phyloP scores from a whole-genome alignment of 768 basidiomycete species.

The Boletus patriciae region DNA sequence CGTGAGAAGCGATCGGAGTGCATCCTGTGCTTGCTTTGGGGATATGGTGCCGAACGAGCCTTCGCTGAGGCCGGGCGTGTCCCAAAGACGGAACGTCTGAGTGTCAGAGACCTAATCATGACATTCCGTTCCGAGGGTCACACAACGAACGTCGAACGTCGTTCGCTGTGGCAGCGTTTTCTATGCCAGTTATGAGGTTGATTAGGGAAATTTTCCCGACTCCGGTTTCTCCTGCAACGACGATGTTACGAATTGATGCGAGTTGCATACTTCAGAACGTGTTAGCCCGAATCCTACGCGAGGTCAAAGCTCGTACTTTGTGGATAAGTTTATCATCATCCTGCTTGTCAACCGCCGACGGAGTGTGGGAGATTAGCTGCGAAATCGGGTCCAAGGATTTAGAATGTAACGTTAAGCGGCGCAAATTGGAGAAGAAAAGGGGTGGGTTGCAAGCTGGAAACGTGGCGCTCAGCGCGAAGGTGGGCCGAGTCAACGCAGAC shows the following conservation, averaged over 20 bases:
- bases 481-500: too few relatives aligned
- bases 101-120: conserved; percentile 15
- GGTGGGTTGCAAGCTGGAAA: too few relatives aligned
- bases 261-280: conserved; percentile 4
- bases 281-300: conserved; percentile 6
- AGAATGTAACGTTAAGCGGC: too few relatives aligned
- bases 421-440: too few relatives aligned
- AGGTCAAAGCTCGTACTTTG: conserved; percentile 3
- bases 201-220: conserved; percentile 34
- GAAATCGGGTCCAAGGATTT: too few relatives aligned
- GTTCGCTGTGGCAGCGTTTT: conserved; percentile 22
- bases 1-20: conserved; percentile 27
- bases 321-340: conserved; percentile 6
- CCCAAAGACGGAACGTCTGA: conserved; percentile 30
- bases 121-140: conserved; percentile 21
- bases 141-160: conserved; percentile 23
- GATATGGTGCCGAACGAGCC: conserved; percentile 24
- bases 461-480: too few relatives aligned
- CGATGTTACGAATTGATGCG: conserved; percentile 27
- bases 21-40: conserved; percentile 26
- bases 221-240: conserved; percentile 31
- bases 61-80: conserved; percentile 35
- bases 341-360: neutral
- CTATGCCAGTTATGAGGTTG: conserved; percentile 28
- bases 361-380: too few relatives aligned